phyloP scores from a whole-genome alignment of 352 stramenopile species.

The Globisporangium carolinianum region DNA sequence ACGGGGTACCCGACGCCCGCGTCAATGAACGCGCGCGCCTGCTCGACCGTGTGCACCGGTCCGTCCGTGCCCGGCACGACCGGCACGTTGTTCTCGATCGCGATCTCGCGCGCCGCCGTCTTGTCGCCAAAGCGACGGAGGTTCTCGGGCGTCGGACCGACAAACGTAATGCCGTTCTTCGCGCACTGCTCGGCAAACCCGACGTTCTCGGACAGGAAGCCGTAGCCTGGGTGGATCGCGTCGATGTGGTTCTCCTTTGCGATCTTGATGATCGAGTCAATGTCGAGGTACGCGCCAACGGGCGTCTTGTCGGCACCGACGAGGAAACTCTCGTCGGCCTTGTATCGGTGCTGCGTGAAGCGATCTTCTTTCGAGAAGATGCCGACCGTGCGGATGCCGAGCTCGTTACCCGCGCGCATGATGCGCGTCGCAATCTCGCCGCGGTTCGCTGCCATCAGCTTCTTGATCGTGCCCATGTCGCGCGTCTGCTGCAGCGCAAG shows the following conservation, averaged over 20 bases:
- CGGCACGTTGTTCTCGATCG: slow-evolving; percentile 84
- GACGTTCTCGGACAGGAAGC: slow-evolving; percentile 96
- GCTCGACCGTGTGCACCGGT: slow-evolving; percentile 80
- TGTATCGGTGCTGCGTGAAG: slow-evolving; percentile 95
- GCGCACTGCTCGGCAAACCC: slow-evolving; percentile 91
- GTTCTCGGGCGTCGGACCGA: slow-evolving; percentile 93
- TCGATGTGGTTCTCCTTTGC: slow-evolving; percentile 90
- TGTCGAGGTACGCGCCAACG: slow-evolving; percentile 95
- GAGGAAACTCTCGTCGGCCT: slow-evolving; percentile 95
- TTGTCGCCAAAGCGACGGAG: slow-evolving; percentile 88
- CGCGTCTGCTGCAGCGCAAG: slow-evolving; percentile 21
- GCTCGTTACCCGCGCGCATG: slow-evolving; percentile 91
- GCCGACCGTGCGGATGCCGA: slow-evolving; percentile 88
- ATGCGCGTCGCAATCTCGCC: slow-evolving; percentile 98
- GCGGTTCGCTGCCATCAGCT: slow-evolving; percentile 97
- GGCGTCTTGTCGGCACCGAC: slow-evolving; percentile 88
- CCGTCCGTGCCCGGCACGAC: slow-evolving; percentile 88
- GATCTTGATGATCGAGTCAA: slow-evolving; percentile 90
- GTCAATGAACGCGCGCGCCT: slow-evolving; percentile 90
- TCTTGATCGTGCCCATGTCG: slow-evolving; percentile 86
- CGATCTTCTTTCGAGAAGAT: slow-evolving; percentile 92
- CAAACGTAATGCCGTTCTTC: slow-evolving; percentile 91
- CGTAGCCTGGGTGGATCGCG: slow-evolving; percentile 97
- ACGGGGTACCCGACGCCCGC: slow-evolving; percentile 91
- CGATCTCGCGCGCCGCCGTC: slow-evolving; percentile 81